phyloP scores from a whole-genome alignment of 441 rosid genomes.

The Euphorbia schlechtendalii region DNA sequence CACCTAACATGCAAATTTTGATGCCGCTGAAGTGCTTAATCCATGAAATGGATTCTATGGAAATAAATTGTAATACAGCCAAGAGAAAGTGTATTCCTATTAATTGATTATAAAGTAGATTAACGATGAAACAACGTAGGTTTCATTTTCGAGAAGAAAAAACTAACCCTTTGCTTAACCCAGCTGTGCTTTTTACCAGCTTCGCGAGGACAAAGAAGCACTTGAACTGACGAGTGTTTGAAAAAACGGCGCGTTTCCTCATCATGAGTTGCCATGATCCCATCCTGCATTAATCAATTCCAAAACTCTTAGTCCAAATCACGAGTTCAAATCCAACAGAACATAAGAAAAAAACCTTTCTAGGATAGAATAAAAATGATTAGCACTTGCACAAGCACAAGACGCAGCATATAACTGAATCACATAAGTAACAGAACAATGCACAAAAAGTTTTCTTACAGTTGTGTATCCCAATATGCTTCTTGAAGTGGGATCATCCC shows the following conservation, averaged over 20 bases:
- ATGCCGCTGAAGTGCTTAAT: too few relatives aligned
- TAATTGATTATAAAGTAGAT: neutral
- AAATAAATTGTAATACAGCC: too few relatives aligned
- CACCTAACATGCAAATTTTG: neutral
- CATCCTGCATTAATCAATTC: constrained; percentile 54
- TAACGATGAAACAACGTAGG: neutral
- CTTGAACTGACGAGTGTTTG: constrained; percentile 88
- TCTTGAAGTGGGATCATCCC: constrained; percentile 99
- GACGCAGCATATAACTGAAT: neutral
- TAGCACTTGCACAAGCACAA: too few relatives aligned
- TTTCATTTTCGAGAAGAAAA: neutral
- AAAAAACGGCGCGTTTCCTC: constrained; percentile 95
- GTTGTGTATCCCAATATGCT: constrained; percentile 77
- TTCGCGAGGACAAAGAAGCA: constrained; percentile 80
- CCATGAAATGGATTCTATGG: too few relatives aligned
- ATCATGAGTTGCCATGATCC: constrained; percentile 91
- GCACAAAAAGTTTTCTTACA: constrained; percentile 36
- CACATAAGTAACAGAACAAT: constrained; percentile 3
- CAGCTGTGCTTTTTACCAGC: constrained; percentile 91
- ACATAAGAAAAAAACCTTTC: neutral
- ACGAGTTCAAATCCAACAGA: neutral
- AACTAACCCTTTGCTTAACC: constrained; percentile 77
- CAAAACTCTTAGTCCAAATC: neutral
- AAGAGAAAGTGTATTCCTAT: too few relatives aligned
- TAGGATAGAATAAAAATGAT: too few relatives aligned